Base-by-base conservation (phyloP, 139 green algal genomes). In the Trebouxia sp. region DNA sequence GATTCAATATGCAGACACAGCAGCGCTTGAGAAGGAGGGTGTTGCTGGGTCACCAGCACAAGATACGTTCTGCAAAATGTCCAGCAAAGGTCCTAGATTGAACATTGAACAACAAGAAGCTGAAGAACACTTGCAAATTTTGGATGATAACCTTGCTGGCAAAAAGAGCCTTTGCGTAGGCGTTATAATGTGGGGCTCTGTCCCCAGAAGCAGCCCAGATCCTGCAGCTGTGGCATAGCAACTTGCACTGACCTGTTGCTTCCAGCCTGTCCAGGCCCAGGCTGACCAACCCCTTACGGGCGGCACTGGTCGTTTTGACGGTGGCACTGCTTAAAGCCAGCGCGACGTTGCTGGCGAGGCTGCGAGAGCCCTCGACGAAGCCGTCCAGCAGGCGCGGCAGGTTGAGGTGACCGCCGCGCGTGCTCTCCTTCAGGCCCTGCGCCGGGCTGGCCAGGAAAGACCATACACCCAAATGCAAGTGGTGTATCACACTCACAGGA, bases 251-350 rank as follows among this genome's bases (percentile, higher is more conserved):
- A 58, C 42, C 69, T 55, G 69, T 56, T 35, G 69, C 69, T 78
- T 72, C 62, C 9, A 72, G 62, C 32, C 43, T 72, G 15, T 89
- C 86, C n/a, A 91, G 76, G 4, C 87, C 86, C n/a, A 84, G 45
- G 11, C 80, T 69, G 5, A 76, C 65, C 47, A 91, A 53, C 12
- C 51, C 67, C 51, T 62, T 78, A 39, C 80, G 51, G 2, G 41
- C 70, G 28, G 69, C 30, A 24, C 51, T 32, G 43, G 37, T 76
- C 3, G 69, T 75, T 65, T 91, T 91, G 76, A 82, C 76, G 39
- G 88, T 80, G 53, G 86, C 86, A 75, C 87, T 91, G 70, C 79
- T 81, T 50, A 89, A 39, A 20, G 82, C 88, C 84, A 90, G 89
- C 10, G 86, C 78, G 7, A 81, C 80, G 75, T 90, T 88, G 39